phyloP scores from a whole-genome alignment of 192 early-diverging fungal species.

The Coemansia sp. region DNA sequence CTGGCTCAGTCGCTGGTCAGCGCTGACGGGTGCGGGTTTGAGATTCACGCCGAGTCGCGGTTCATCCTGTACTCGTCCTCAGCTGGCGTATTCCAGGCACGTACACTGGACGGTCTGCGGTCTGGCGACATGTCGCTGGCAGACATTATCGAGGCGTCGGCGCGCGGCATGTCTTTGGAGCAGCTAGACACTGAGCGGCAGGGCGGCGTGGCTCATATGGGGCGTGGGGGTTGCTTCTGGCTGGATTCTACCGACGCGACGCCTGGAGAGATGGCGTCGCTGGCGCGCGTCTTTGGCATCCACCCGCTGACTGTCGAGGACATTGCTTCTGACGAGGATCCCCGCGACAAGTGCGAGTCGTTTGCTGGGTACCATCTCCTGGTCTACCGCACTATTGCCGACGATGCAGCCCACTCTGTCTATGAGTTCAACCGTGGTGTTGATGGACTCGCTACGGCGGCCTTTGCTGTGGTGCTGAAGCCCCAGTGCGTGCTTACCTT shows the following conservation, averaged over 20 bases:
- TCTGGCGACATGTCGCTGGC: conserved; percentile 40
- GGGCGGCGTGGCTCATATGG: background rate
- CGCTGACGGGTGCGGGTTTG: conserved; percentile 15
- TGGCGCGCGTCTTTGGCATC: conserved; percentile 71
- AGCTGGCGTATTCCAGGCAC: conserved; percentile 41
- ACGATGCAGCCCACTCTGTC: conserved; percentile 53
- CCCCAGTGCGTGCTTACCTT: conserved; percentile 38
- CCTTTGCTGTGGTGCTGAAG: conserved; percentile 57
- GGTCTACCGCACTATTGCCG: conserved; percentile 77
- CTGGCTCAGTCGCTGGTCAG: conserved; percentile 36
- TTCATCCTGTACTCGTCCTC: conserved; percentile 52
- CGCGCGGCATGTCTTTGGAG: conserved; percentile 25
- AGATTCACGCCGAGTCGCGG: conserved; percentile 15
- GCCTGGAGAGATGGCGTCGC: conserved; percentile 63
- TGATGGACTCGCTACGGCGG: conserved; percentile 65
- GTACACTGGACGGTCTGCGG: conserved; percentile 37
- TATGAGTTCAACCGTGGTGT: conserved; percentile 59
- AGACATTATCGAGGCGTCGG: conserved; percentile 51
- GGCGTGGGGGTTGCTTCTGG: conserved; percentile 65
- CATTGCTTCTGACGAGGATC: conserved; percentile 82
- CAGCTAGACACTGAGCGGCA: conserved; percentile 22
- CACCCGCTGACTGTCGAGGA: conserved; percentile 90
- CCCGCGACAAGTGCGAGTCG: conserved; percentile 92
- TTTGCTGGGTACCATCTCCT: conserved; percentile 88
- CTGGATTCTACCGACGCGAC: conserved; percentile 72